Conservation (phyloP, 805 yeast genomes). For the Spathaspora sp. region DNA sequence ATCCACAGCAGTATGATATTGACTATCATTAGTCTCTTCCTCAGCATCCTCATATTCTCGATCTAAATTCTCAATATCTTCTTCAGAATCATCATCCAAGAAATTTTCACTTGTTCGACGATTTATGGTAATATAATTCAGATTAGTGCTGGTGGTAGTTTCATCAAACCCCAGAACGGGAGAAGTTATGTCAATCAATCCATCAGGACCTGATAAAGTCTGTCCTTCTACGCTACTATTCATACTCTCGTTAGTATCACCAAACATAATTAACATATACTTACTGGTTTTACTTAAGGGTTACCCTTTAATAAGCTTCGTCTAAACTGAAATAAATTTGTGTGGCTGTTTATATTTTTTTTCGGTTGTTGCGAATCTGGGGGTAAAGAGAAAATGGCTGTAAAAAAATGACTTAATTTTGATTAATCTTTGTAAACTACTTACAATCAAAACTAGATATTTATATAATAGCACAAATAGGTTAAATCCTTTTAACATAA, state of each 20-base stretch:
- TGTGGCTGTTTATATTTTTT: background rate
- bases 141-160: background rate
- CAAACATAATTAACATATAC: background rate
- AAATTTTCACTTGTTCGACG: background rate
- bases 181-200: background rate
- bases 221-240: background rate
- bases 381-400: background rate
- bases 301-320: too few relatives aligned
- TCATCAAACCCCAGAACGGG: background rate
- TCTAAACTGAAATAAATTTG: background rate
- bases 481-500: background rate
- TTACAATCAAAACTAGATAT: background rate
- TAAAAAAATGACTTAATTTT: background rate
- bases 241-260: background rate
- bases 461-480: background rate
- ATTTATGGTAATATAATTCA: background rate
- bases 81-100: constrained; percentile 3
- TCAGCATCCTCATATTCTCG: constrained; percentile 7
- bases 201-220: background rate
- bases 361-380: background rate
- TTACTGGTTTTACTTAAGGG: background rate
- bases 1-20: constrained; percentile 2
- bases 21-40: constrained; percentile 8
- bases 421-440: background rate
- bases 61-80: constrained; percentile 22